Evolutionary conservation across 1,139 yeast species (phyloP).

Genomic region (Debaryomyces singareniensis): DNA sequence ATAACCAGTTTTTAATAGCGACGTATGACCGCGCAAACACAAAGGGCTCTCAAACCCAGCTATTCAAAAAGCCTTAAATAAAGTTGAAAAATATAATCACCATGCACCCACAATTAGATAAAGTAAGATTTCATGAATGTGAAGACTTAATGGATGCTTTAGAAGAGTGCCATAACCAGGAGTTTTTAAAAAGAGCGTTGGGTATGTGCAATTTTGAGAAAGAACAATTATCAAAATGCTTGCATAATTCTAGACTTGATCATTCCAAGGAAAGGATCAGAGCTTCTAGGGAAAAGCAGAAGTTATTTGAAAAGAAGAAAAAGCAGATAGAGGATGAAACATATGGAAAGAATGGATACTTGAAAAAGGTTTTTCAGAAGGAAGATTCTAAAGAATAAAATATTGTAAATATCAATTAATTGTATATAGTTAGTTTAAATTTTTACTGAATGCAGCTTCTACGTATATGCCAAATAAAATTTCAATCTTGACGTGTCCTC

Average conservation of each 20-base stretch:
- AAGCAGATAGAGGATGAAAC: constrained; percentile 66
- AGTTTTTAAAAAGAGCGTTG: constrained; percentile 64
- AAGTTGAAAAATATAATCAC: too few relatives aligned
- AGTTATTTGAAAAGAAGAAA: constrained; percentile 49
- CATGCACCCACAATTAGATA: constrained; percentile 47
- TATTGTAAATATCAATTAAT: neutral
- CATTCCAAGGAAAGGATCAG: constrained; percentile 61
- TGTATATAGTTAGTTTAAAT: too few relatives aligned
- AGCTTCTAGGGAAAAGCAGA: constrained; percentile 51
- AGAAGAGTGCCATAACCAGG: constrained; percentile 80
- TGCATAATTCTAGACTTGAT: constrained; percentile 69
- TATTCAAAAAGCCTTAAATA: too few relatives aligned
- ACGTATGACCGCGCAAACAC: too few relatives aligned
- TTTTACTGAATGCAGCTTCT: too few relatives aligned
- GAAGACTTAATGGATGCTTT: constrained; percentile 78
- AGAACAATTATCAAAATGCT: constrained; percentile 70
- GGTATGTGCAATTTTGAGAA: constrained; percentile 86
- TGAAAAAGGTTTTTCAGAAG: constrained; percentile 56
- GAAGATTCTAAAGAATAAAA: constrained; percentile 3
- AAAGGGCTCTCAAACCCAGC: too few relatives aligned
- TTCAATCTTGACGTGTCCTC: constrained; percentile 86
- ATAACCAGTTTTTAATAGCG: constrained; percentile 1
- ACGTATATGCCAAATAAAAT: constrained; percentile 1
- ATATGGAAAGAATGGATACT: constrained; percentile 70
- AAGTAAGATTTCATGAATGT: constrained; percentile 51